A percentile compares a stretch with the other conserved stretches of the same genome.
Conservation (phyloP, 495 filamentous ascomycete species). For the Annulohypoxylon moriforme region DNA sequence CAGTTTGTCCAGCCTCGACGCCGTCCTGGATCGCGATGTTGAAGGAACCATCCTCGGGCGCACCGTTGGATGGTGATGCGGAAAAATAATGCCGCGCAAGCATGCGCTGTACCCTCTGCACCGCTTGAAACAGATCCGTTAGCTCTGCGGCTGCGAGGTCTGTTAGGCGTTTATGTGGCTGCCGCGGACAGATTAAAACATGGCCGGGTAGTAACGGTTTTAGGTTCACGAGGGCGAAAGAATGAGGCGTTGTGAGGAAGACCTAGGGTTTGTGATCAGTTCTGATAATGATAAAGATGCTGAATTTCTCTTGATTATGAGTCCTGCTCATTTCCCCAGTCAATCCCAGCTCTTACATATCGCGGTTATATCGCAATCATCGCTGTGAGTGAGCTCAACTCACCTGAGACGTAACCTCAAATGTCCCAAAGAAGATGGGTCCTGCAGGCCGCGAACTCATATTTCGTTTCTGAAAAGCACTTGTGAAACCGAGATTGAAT, state of each 20-base stretch:
- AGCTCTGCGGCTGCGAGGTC: conserved; percentile 80
- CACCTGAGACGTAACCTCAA: conserved; percentile 73
- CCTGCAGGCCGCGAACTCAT: conserved; percentile 32
- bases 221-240: conserved; percentile 90
- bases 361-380: background rate
- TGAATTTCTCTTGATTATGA: background rate
- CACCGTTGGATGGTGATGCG: background rate
- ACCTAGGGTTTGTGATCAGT: conserved; percentile 63
- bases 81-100: conserved; percentile 76
- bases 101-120: conserved; percentile 83
- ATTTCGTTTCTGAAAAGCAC: conserved; percentile 17
- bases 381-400: background rate
- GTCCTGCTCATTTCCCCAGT: background rate
- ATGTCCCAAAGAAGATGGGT: conserved; percentile 70
- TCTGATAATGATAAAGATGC: background rate
- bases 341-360: too few species aligned
- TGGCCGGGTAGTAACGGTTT: conserved; percentile 95
- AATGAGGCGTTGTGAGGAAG: conserved; percentile 82
- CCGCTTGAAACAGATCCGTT: conserved; percentile 84
- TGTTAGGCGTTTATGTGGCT: conserved; percentile 73
- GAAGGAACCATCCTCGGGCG: conserved; percentile 66
- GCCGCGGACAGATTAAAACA: conserved; percentile 80
- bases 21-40: conserved; percentile 97
- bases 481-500: conserved; percentile 12
- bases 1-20: conserved; percentile 84